These are phyloP conservation scores for Amoeboaphelidium protococcarum DNA, from an alignment of 371 early-diverging fungal species.

Conservation along the genomic window DNA sequence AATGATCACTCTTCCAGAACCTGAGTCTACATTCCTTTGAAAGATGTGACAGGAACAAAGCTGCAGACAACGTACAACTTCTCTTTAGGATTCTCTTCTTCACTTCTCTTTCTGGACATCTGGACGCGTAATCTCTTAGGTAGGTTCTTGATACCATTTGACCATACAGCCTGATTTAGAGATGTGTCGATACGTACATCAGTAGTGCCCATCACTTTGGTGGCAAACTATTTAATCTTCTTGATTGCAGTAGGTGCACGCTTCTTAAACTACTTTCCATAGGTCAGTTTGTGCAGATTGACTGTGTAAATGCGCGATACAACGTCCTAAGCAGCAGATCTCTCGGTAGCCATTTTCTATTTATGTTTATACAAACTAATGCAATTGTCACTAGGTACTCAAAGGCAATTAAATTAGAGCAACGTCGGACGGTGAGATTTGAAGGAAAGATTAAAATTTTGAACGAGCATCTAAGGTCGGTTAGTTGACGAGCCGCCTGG, in stretches of 20 bases:
- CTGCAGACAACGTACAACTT: conserved; percentile 76
- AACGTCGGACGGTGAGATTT: too few relatives aligned
- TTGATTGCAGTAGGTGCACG: conserved; percentile 79
- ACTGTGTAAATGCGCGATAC: conserved; percentile 83
- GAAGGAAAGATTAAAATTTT: too few relatives aligned
- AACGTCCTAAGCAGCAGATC: conserved; percentile 2
- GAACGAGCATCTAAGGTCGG: too few relatives aligned
- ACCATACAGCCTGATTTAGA: conserved; percentile 36
- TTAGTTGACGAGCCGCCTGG: too few relatives aligned
- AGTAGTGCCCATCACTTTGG: conserved; percentile 57
- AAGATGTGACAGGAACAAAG: conserved; percentile 49
- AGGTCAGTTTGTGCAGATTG: conserved; percentile 72
- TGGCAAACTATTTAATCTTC: conserved; percentile 60
- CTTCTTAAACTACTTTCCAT: conserved; percentile 68
- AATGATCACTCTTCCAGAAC: too few relatives aligned
- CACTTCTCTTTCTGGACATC: conserved; percentile 69
- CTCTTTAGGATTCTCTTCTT: conserved; percentile 72
- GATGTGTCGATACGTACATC: conserved; percentile 23
- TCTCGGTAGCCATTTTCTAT: not conserved
- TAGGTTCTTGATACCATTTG: conserved; percentile 61
- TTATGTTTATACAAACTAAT: too few relatives aligned
- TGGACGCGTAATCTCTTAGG: conserved; percentile 80
- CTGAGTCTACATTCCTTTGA: conserved; percentile 27
- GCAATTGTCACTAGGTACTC: too few relatives aligned
- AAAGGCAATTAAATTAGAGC: too few relatives aligned